These are phyloP conservation scores for Heritiera fomes DNA, from an alignment of 345 rosid genomes.

Conservation along the genomic window DNA sequence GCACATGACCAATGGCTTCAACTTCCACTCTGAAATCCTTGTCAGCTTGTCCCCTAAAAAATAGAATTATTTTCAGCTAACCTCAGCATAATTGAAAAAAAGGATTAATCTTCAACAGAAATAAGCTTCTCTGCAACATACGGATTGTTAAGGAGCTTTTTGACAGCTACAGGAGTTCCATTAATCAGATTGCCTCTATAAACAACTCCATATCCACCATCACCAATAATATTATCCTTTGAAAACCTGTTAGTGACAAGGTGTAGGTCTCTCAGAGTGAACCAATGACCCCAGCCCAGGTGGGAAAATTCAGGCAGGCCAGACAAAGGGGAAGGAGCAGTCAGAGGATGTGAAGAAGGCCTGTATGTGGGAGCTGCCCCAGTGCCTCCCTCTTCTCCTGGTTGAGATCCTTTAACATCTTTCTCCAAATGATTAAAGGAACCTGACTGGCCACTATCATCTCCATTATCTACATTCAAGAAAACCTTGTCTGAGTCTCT, in stretches of 20 bases:
- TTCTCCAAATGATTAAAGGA: constrained; percentile 58
- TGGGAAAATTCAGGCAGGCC: constrained; percentile 88
- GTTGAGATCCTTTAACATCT: constrained; percentile 45
- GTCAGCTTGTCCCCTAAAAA: constrained; percentile 86
- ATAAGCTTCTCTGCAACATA: constrained; percentile 39
- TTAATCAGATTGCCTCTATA: constrained; percentile 73
- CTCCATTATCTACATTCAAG: constrained; percentile 52
- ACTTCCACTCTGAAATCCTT: constrained; percentile 96
- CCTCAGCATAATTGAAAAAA: background rate
- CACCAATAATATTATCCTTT: constrained; percentile 85
- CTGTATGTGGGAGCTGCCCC: constrained; percentile 33
- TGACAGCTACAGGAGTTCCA: constrained; percentile 84
- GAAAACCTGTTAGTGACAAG: constrained; percentile 76
- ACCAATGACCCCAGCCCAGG: constrained; percentile 99
- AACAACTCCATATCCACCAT: constrained; percentile 97
- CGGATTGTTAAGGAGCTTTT: constrained; percentile 93
- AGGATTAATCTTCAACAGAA: background rate
- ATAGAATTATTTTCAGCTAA: constrained; percentile 11
- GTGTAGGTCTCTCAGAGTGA: constrained; percentile 88
- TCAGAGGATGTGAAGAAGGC: constrained; percentile 56
- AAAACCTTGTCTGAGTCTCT: constrained; percentile 63
- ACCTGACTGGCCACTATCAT: constrained; percentile 56
- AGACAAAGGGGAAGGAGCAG: constrained; percentile 73
- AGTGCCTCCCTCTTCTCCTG: constrained; percentile 44
- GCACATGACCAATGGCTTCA: constrained; percentile 94